These are phyloP conservation scores for Lepiota subincarnata DNA, from an alignment of 768 basidiomycete species.

Conservation along the genomic window DNA sequence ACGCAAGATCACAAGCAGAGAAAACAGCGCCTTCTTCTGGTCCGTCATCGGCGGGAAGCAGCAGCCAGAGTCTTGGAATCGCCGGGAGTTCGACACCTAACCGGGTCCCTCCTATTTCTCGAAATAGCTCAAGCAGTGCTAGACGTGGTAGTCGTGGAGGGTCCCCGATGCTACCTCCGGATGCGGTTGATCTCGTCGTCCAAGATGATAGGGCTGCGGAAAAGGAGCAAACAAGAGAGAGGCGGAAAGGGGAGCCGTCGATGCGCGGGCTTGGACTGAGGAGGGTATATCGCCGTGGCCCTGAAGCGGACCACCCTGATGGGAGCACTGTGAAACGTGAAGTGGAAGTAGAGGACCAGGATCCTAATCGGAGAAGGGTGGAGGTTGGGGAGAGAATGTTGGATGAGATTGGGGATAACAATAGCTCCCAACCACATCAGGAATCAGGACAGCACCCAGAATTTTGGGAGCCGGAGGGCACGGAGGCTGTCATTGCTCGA, in stretches of 20 bases:
- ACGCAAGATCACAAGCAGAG: background rate
- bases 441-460: background rate
- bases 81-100: conserved; percentile 10
- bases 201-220: conserved; percentile 58
- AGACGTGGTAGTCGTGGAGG: conserved; percentile 3
- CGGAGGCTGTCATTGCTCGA: conserved; percentile 15
- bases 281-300: conserved; percentile 52
- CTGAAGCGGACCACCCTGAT: conserved; percentile 34
- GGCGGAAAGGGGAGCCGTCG: conserved; percentile 61
- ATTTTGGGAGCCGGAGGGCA: conserved; percentile 17
- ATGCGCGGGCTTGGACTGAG: conserved; percentile 36
- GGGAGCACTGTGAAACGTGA: conserved; percentile 31
- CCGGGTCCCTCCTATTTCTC: conserved; percentile 27
- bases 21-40: conserved; percentile 10
- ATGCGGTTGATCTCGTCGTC: conserved; percentile 89
- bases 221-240: conserved; percentile 47
- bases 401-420: conserved; percentile 28
- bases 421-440: conserved; percentile 12
- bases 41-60: conserved; percentile 24
- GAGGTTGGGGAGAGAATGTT: conserved; percentile 40
- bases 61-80: conserved; percentile 20
- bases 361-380: conserved; percentile 23
- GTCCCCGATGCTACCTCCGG: conserved; percentile 44
- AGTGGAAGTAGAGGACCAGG: conserved; percentile 34
- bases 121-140: conserved; percentile 24